phyloP scores from a whole-genome alignment of 2,329 filamentous ascomycete genomes.

The Aspergillus sp. region DNA sequence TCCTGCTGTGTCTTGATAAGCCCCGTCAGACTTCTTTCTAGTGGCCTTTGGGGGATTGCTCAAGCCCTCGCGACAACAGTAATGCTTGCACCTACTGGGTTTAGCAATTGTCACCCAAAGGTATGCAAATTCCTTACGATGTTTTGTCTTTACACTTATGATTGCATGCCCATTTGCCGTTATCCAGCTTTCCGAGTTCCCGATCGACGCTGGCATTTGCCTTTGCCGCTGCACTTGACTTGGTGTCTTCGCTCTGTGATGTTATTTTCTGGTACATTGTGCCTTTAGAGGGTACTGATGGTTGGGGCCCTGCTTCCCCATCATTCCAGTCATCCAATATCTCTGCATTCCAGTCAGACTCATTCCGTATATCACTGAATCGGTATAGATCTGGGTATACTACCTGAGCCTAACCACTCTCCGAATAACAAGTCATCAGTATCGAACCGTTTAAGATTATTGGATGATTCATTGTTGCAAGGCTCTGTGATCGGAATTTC shows the following conservation, averaged over 20 bases:
- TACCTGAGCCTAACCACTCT: conserved; percentile 50
- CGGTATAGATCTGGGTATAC: background rate
- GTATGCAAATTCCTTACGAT: conserved; percentile 31
- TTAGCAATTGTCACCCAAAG: background rate
- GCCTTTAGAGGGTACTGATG: background rate
- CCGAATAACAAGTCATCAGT: conserved; percentile 55
- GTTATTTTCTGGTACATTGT: background rate
- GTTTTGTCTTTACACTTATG: conserved; percentile 66
- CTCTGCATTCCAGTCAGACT: background rate
- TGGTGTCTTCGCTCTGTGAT: conserved; percentile 9
- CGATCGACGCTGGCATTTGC: conserved; percentile 15
- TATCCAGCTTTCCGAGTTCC: conserved; percentile 57
- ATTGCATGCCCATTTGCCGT: conserved; percentile 73
- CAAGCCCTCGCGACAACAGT: conserved; percentile 70
- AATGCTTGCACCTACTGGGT: conserved; percentile 61
- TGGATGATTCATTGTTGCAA: conserved; percentile 18
- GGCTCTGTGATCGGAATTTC: background rate
- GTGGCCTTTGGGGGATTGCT: conserved; percentile 59
- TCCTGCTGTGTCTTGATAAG: conserved; percentile 23
- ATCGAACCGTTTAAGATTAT: conserved; percentile 50
- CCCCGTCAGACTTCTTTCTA: conserved; percentile 21
- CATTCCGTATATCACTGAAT: background rate
- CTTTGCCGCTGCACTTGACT: conserved; percentile 10
- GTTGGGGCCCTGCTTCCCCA: background rate
- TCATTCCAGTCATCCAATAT: background rate